Percentiles rank a stretch among this genome's conserved stretches.
phyloP scores from a whole-genome alignment of 495 filamentous ascomycete species.

The Penicillium longicatenatum region DNA sequence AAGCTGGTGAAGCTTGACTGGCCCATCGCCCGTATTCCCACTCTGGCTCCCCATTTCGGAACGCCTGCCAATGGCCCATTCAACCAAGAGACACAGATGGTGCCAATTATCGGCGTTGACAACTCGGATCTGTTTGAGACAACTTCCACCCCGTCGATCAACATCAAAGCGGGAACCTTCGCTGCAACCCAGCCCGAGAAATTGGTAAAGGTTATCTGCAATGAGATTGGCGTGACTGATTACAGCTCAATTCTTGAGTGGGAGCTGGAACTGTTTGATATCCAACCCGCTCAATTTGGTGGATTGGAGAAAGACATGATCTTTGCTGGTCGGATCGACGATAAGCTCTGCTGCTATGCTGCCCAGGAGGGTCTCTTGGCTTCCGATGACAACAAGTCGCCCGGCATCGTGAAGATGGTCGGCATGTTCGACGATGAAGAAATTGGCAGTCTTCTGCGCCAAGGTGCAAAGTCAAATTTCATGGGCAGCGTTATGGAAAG shows the following conservation, averaged over 20 bases:
- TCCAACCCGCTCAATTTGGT: slow-evolving; percentile 79
- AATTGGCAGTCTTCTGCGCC: slow-evolving; percentile 85
- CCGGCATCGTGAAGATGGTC: slow-evolving; percentile 75
- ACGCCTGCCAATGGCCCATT: slow-evolving; percentile 71
- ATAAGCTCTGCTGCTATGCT: slow-evolving; percentile 94
- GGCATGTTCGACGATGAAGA: slow-evolving; percentile 96
- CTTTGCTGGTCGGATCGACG: slow-evolving; percentile 92
- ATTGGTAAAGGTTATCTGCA: slow-evolving; percentile 79
- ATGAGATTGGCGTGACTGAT: slow-evolving; percentile 69
- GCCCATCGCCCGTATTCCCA: slow-evolving; percentile 92
- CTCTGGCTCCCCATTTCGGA: slow-evolving; percentile 92
- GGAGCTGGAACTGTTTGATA: slow-evolving; percentile 97
- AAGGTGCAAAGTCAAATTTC: slow-evolving; percentile 89
- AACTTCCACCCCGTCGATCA: slow-evolving; percentile 25
- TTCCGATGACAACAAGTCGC: slow-evolving; percentile 53
- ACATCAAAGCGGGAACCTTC: slow-evolving; percentile 61
- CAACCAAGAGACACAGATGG: slow-evolving; percentile 91
- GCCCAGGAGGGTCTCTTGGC: slow-evolving; percentile 84
- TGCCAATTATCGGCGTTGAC: slow-evolving; percentile 90
- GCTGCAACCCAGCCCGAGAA: slow-evolving; percentile 77
- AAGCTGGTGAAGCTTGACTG: slow-evolving; percentile 89
- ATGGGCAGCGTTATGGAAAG: slow-evolving; percentile 77
- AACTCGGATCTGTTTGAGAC: slow-evolving; percentile 58
- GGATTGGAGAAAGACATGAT: slow-evolving; percentile 93
- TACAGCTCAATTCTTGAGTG: slow-evolving; percentile 79